Conservation (phyloP, 495 filamentous ascomycete species). For the Podospora anserina region DNA sequence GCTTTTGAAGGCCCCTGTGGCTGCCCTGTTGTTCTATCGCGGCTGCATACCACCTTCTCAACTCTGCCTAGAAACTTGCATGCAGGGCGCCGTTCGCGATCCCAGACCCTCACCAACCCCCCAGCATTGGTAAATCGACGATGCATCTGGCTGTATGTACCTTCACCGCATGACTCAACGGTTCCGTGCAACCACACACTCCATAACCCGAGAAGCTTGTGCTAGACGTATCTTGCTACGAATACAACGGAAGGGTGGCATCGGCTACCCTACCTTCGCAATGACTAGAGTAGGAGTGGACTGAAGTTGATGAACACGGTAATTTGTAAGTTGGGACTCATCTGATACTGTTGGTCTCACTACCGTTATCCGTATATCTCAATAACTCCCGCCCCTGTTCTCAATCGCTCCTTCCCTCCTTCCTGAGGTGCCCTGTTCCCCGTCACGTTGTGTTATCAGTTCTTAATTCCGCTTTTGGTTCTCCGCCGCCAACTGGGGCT, state of each 20-base stretch:
- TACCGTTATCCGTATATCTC: not conserved
- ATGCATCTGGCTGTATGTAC: not conserved
- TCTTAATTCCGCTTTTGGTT: not conserved
- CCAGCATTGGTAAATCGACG: conserved; percentile 7
- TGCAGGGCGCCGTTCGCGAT: conserved; percentile 9
- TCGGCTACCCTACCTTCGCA: not conserved
- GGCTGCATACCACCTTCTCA: conserved; percentile 18
- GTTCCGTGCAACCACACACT: not conserved
- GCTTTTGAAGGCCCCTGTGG: not conserved
- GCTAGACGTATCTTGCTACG: not conserved
- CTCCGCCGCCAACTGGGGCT: not conserved
- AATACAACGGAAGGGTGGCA: not conserved
- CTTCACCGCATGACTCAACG: conserved; percentile 34
- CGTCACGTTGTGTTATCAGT: not conserved
- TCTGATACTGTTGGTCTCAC: not conserved
- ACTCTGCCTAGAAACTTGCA: conserved; percentile 21
- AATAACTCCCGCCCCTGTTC: not conserved
- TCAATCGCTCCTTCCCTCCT: not conserved
- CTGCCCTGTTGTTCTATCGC: not conserved
- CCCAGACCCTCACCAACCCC: not conserved
- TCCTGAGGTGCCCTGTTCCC: not conserved
- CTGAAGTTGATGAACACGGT: not conserved
- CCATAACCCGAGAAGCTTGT: not conserved
- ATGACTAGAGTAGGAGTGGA: not conserved
- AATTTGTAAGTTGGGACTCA: not conserved